Evolutionary conservation across 208 protist genomes (phyloP), one percentile per base, ranked within the genome.

Genomic region (Endotrypanum monterogeii): DNA sequence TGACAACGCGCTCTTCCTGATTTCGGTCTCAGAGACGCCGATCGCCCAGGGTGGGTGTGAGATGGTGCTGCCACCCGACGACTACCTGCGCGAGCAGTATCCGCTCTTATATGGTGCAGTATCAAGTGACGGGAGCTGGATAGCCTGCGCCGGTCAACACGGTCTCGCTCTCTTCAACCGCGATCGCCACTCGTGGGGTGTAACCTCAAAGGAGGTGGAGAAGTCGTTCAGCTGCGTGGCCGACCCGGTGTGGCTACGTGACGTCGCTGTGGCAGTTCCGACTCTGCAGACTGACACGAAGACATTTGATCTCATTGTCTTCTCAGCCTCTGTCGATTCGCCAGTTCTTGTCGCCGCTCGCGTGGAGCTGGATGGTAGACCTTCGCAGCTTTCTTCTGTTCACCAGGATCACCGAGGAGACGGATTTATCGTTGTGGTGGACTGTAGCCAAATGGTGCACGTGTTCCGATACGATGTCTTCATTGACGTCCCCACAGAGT

Each of bases 231-330:
- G 62, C 48, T 90, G 83, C 62, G 78, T 93, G 2, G 82, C 82
- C 1, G 84, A 90, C 54, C 89, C 89, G 3, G 73, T 83, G 28
- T 96, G 89, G 86, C 75, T 96, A 56, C 66, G 72, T 39, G 74
- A 87, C 56, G 32, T 76, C 8, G 73, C 83, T 3, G 74, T 91
- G 16, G 84, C 76, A 8, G 50, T 94, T 6, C 85, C 89, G 30
- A 74, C 73, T 1, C 58, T 74, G 30, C 72, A 75, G 20, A 71
- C 69, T 35, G 67, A 70, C 28, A 62, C 67, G 20, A 79, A 74
- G 30, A 67, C 57, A 5, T 89, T 80, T 67, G 84, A 80, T 37
- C 66, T 91, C 32, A 63, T 73, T n/a, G 65, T 89, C 1, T 80
- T 85, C 35, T 73, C 77, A 11, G 71, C 77, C 46, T 71, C 60